Evolutionary conservation across 2,329 filamentous ascomycete species (phyloP), one percentile per base, ranked within the genome.

Genomic region (Neurospora crassa): DNA sequence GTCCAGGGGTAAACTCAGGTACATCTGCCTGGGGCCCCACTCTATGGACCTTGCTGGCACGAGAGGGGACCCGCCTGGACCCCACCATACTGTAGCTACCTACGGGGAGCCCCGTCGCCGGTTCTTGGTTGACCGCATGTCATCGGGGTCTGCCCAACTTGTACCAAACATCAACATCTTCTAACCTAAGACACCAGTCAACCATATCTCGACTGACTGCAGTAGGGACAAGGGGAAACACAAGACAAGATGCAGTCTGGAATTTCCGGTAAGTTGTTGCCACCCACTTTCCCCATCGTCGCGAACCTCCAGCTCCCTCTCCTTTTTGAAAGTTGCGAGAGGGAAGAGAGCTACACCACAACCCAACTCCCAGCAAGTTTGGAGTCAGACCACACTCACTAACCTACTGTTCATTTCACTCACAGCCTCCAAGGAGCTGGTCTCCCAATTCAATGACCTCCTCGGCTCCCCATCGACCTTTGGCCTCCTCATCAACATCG

Each of bases 351-450:
- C 24, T 24, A 18, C 37, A 53, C 24, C 12, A 24, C 34, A 37
- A 7, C 34, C 34, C 34, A 8, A 37, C 34, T 37, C 34, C 34
- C 34, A 37, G 34, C 34, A 37, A 8, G 7, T 37, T 8, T 3
- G 29, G 5, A 37, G 6, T 8, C 34, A 37, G 34, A 37, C 34
- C 5, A 37, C 34, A 37, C 1, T 10, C 2, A 18, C 67, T 47
- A 47, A 45, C 16, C 68, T 47, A 40, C 34, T 29, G 1, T 29
- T 4, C 29, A 5, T 29, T 37, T 37, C 40, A 29, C 72, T 70
- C 40, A 68, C 78, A 92, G 93, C 91, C 75, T 94, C 92, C 71
- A 81, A 90, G 81, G 92, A 95, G 85, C 90, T 96, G 73, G 87
- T 90, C 79, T 83, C 88, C 77, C 86, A 91, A 76, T 94, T 96